Evolutionary conservation across 2,329 filamentous ascomycete species (phyloP), one percentile per base, ranked within the genome.

Genomic region (Cladosporium sp.): DNA sequence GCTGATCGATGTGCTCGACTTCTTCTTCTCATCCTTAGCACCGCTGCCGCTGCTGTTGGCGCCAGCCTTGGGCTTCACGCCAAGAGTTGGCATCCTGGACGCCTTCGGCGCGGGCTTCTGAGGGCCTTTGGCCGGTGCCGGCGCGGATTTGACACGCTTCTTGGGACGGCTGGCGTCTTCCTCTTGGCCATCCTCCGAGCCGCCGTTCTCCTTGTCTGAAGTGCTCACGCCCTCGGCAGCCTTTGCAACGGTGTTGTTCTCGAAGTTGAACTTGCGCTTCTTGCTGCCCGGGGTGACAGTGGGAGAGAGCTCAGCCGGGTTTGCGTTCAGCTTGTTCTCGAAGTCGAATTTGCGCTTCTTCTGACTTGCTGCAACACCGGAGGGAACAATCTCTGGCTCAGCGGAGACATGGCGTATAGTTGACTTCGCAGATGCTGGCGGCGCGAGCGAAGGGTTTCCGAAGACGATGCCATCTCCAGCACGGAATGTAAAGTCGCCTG

Each of bases 401-500:
- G 67, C 67, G 51, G 74, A 70, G 56, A 75, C 74, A 60, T 70
- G 70, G 37, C 73, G 67, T 18, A 77, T 75, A 51, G 71, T 68
- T 31, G 72, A 53, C 53, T 73, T 73, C 14, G 56, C 56, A 19
- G 49, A 58, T 6, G 65, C 46, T 32, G 54, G 55, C 33, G 56
- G 54, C 22, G 58, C 54, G 31, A 58, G 64, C 5, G 67, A 63
- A 6, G 65, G 65, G 11, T 69, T 64, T 11, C 68, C 70, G 53
- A 78, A 78, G 19, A 68, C 66, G 56, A 77, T 72, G 16, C 66
- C 63, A 49, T 70, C 69, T 55, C 69, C 70, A 22, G 74, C 71
- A 55, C 74, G 66, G 68, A 79, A 77, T 4, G 74, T 77, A 62
- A 78, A 78, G 52, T 73, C 67, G 19, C 67, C 67, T 6, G 72